Base-by-base conservation (phyloP, 2,329 filamentous ascomycete genomes). In the Fusarium sp. region DNA sequence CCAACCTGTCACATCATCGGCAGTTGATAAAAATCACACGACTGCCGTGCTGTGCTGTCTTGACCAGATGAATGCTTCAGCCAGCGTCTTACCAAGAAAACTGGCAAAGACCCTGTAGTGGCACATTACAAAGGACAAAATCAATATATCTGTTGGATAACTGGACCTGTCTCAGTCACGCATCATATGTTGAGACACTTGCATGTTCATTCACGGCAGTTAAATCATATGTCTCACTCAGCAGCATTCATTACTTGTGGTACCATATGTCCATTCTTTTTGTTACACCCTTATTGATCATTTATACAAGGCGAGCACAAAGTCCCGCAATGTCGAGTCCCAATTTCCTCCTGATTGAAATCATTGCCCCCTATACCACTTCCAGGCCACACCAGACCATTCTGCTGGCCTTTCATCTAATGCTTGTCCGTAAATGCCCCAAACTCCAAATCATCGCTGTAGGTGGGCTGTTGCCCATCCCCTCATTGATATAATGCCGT, bases 381-480 rank as follows among this genome's bases (percentile, higher is more conserved):
- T 20, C 47, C 27, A 54, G 47, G 47, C 47, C 47, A 54, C 47
- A n/a, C 47, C 47, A 54, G 47, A 54, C 40, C 20, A 43, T 35
- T 27, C 63, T 22, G 32, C 45, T 62, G 56, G 50, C 57, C 63
- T 25, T 72, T 11, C 4, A 32, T 33, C 62, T 71, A 70, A 65
- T 72, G 67, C 52, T 70, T 66, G 56, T 72, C 57, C 64, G 40
- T 56, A 35, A 73, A 61, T 52, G 62, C 65, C 66, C 61, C 61
- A 68, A 78, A 79, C 77, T 79, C 77, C 77, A 69, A 73, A 72
- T 52, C 65, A 65, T 74, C 69, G 69, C 74, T 73, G 63, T 38
- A 70, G 70, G 25, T 38, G 65, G 58, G 38, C 32, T 37, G n/a
- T 9, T 25, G 30, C 52, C 63, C 67, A 27, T 47, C 45, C 50